Evolutionary conservation across 805 yeast genomes (phyloP), one percentile per base, ranked within the genome.

Genomic region (Peterozyma toletana): DNA sequence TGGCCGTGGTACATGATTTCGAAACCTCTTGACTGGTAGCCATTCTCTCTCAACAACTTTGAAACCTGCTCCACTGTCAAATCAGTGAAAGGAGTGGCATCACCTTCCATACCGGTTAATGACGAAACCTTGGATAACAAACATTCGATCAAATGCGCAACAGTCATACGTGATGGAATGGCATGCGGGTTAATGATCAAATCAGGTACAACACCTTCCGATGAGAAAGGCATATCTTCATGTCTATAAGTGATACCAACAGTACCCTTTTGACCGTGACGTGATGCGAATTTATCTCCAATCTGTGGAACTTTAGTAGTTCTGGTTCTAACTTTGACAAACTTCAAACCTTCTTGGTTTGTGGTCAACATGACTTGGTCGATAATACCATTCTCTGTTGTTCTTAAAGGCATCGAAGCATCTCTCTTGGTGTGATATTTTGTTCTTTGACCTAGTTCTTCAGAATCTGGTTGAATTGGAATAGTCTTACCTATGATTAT

Each of bases 151-250:
- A 93, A 83, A 74, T 93, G 98, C 40, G 99, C 99, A 48, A 93
- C 99, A 35, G 99, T 93, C 99, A 93, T 93, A 78, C 99, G 97
- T 46, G 99, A 93, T 54, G 99, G 99, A 77, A 93, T 93, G 61
- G 98, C 99, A 68, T 93, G 99, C 2, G 99, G 99, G 65, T 93
- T 93, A 63, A 93, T 93, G 58, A 93, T 88, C 60, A 93, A 74
- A 69, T 93, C 99, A 7, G 99, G 99, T 34, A 91, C 97, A 61
- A 91, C 67, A 64, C 99, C 99, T 64, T 91, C 95, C 2, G 87
- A 75, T 9, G 95, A 83, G 64, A 93, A 93, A 29, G 99, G 99
- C 98, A 93, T 91, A 63, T 93, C 99, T 66, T 93, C 99, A 63
- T 91, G 93, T 63, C 97, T 80, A 63, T 91, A 93, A 0, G 99